These are phyloP conservation scores for Leptomonas pyrrhocoris DNA, from an alignment of 208 protist species.

Conservation along the genomic window DNA sequence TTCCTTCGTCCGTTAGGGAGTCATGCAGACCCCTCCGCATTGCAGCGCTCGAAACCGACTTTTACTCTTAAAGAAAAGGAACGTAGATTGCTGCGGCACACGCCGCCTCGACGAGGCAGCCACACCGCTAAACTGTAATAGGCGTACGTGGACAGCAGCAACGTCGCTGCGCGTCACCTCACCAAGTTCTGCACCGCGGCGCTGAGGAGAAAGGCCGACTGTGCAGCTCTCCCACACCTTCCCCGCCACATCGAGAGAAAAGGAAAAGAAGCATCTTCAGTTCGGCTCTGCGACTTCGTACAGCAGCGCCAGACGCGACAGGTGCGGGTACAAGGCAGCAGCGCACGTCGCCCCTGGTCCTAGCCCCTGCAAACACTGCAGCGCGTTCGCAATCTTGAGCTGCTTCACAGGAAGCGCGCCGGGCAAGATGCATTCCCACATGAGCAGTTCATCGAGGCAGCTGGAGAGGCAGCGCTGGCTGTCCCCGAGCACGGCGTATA, in stretches of 20 bases:
- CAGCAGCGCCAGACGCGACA: conserved; percentile 48
- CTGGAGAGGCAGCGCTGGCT: conserved; percentile 39
- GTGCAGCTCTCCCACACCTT: not conserved
- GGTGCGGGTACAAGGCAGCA: conserved; percentile 44
- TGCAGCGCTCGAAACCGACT: too few relatives aligned
- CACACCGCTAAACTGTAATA: too few relatives aligned
- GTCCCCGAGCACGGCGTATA: conserved; percentile 75
- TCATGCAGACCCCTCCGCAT: too few relatives aligned
- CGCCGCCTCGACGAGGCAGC: too few relatives aligned
- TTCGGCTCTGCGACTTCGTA: conserved; percentile 51
- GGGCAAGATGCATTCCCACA: conserved; percentile 86
- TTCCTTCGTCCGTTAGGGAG: too few relatives aligned
- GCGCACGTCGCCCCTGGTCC: conserved; percentile 3
- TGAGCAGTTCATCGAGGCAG: conserved; percentile 75
- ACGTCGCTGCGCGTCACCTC: too few relatives aligned
- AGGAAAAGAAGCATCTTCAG: not conserved
- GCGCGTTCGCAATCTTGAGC: conserved; percentile 77
- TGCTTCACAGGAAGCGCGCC: conserved; percentile 82
- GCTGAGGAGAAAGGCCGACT: too few relatives aligned
- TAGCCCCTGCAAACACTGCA: conserved; percentile 42
- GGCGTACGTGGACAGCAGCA: too few relatives aligned
- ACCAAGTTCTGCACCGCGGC: too few relatives aligned
- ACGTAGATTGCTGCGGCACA: too few relatives aligned
- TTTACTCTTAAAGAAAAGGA: too few relatives aligned
- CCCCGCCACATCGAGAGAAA: too few relatives aligned